These are phyloP conservation scores for Penicillium odoratum DNA, from an alignment of 495 filamentous ascomycete species.

Conservation along the genomic window DNA sequence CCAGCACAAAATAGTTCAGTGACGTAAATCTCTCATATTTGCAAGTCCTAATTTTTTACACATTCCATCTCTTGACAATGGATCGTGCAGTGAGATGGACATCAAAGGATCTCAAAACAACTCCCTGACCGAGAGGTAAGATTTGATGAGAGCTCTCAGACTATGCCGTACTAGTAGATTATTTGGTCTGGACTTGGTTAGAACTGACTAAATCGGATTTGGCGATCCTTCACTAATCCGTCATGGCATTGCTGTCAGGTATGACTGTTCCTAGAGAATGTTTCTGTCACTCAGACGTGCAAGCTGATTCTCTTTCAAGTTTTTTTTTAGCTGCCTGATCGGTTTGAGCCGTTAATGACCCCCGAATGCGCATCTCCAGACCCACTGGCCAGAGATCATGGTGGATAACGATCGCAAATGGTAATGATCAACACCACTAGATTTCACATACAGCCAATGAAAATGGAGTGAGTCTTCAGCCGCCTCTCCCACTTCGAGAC, in stretches of 20 bases:
- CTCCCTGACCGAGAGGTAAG: no score
- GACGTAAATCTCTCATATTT: no score
- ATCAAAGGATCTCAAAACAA: no score
- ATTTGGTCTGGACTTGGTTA: neutral
- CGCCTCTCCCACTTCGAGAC: neutral
- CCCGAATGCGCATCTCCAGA: conserved; percentile 1
- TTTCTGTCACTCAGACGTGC: conserved; percentile 11
- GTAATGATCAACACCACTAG: conserved; percentile 12
- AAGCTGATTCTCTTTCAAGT: neutral
- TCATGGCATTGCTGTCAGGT: conserved; percentile 20
- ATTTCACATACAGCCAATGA: neutral
- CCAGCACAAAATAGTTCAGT: neutral
- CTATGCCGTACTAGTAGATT: no score
- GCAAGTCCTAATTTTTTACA: no score
- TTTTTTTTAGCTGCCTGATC: neutral
- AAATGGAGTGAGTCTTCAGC: neutral
- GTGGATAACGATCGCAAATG: conserved; percentile 1
- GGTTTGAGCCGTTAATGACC: conserved; percentile 9
- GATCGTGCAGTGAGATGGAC: no score
- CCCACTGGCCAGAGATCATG: neutral
- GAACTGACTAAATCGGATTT: conserved; percentile 12
- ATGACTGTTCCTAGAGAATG: conserved; percentile 18
- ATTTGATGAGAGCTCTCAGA: no score
- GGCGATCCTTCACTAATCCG: conserved; percentile 25
- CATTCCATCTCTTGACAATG: no score